Conservation (phyloP, 495 filamentous ascomycete species). For the Delitschia confertaspora region DNA sequence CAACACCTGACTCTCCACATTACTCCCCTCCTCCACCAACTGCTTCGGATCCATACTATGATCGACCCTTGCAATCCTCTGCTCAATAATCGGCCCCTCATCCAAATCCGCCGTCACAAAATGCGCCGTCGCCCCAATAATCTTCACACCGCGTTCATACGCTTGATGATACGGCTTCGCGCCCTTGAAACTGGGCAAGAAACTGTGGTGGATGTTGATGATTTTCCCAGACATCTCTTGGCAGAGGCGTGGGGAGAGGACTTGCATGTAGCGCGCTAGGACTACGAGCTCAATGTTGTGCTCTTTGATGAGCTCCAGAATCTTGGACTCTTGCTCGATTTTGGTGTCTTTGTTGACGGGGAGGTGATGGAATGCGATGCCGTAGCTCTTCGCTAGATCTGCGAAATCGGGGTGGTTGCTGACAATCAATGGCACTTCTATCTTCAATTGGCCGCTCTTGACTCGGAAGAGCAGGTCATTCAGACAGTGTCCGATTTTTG, state of each 20-base stretch:
- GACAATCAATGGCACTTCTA: slow-evolving; percentile 60
- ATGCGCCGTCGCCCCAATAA: slow-evolving; percentile 68
- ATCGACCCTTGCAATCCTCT: slow-evolving; percentile 59
- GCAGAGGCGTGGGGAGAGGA: slow-evolving; percentile 62
- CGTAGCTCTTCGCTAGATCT: slow-evolving; percentile 56
- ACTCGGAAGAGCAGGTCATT: slow-evolving; percentile 72
- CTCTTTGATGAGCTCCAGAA: slow-evolving; percentile 55
- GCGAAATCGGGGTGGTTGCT: slow-evolving; percentile 68
- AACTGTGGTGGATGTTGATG: slow-evolving; percentile 77
- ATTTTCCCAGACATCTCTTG: slow-evolving; percentile 62
- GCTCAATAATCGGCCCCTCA: slow-evolving; percentile 72
- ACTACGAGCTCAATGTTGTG: slow-evolving; percentile 63
- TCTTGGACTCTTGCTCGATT: slow-evolving; percentile 52
- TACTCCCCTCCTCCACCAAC: slow-evolving; percentile 62
- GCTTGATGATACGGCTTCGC: slow-evolving; percentile 77
- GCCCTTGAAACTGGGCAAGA: slow-evolving; percentile 71
- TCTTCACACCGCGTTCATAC: slow-evolving; percentile 68
- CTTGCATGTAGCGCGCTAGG: slow-evolving; percentile 75
- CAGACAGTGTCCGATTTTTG: slow-evolving; percentile 71
- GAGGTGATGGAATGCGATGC: slow-evolving; percentile 63
- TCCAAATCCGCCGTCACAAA: slow-evolving; percentile 69
- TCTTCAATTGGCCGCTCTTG: slow-evolving; percentile 51
- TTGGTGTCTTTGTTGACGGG: slow-evolving; percentile 64
- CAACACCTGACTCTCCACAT: slow-evolving; percentile 65
- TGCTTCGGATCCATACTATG: slow-evolving; percentile 62